Evolutionary conservation across 2,329 filamentous ascomycete species (phyloP), one percentile per base, ranked within the genome.

Genomic region (Colletotrichum sp.): DNA sequence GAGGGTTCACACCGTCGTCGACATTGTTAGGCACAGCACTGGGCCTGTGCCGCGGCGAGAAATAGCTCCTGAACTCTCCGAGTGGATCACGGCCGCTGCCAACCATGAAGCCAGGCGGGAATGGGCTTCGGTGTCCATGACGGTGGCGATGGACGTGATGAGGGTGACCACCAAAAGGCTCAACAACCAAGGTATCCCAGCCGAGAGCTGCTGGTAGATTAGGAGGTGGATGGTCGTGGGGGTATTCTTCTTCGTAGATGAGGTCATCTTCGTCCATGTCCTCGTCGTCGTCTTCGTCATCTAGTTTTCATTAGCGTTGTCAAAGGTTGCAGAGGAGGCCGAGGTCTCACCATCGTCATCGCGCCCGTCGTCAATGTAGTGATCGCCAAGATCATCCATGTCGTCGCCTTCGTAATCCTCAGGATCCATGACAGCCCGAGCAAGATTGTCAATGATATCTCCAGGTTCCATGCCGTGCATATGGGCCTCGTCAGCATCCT

Each of bases 1-100:
- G 88, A 58, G 96, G 96, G 81, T 99, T 98, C 26, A 93, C 89
- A 5, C 95, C 96, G 82, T 98, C 96, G 78, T 98, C 95, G 38
- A 90, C 89, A 32, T 88, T 88, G 72, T 90, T 89, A 68, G 90
- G 86, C 36, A 90, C 87, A 24, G 86, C 87, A 63, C 88, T 88
- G 69, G 89, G 84, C 72, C 91, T 88, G 79, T 92, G 90, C 76
- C 88, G 85, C 78, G 91, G 84, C 26, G 85, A 85, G 87, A 84
- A 88, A 75, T 87, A 88, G 78, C 83, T 88, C 58, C 87, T 86
- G 80, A 90, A 90, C 73, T 90, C 88, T 63, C 74, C 84, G 69
- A 89, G 80, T 57, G 87, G 88, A 79, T 92, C 90, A 55, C 90
- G 89, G 78, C 81, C 81, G 36, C 87, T 88, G 76, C 90, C 88